These are phyloP conservation scores for Boletus sp. DNA, from an alignment of 768 basidiomycete genomes.

Conservation along the genomic window DNA sequence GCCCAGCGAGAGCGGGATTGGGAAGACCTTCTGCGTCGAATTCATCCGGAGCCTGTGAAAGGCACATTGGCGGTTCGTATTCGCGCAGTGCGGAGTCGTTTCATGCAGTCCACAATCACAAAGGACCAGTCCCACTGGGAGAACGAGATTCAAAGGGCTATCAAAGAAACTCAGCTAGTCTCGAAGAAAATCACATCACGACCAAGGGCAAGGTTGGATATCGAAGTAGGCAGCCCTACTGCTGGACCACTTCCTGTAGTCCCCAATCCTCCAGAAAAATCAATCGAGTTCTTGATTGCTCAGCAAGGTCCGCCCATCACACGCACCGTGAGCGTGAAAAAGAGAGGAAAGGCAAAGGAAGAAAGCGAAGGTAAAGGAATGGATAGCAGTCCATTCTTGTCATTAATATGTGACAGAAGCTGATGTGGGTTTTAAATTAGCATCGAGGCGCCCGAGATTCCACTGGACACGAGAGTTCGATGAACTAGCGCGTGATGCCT, in stretches of 20 bases:
- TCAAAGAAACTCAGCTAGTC: slow-evolving; percentile 54
- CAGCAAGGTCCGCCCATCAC: slow-evolving; percentile 47
- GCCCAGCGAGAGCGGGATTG: slow-evolving; percentile 63
- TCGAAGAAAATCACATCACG: slow-evolving; percentile 44
- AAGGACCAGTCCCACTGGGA: slow-evolving; percentile 61
- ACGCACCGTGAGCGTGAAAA: slow-evolving; percentile 34
- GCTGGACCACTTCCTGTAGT: slow-evolving; percentile 39
- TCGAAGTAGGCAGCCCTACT: slow-evolving; percentile 1
- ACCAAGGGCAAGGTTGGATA: slow-evolving; percentile 17
- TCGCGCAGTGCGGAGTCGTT: slow-evolving; percentile 53
- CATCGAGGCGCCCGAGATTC: slow-evolving; percentile 61
- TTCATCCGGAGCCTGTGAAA: slow-evolving; percentile 54
- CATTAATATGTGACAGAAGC: neutral
- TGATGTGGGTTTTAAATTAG: slow-evolving; percentile 11
- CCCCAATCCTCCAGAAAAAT: slow-evolving; percentile 48
- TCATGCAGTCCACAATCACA: slow-evolving; percentile 54
- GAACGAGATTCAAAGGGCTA: slow-evolving; percentile 51
- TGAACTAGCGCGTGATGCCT: slow-evolving; percentile 83
- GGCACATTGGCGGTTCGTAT: slow-evolving; percentile 51
- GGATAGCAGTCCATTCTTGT: neutral
- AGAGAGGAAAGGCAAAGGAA: slow-evolving; percentile 31
- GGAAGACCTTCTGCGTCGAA: slow-evolving; percentile 51
- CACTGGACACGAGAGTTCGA: slow-evolving; percentile 87
- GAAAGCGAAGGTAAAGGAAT: slow-evolving; percentile 29
- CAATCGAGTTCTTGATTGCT: slow-evolving; percentile 49